Conservation (phyloP, 768 basidiomycete species). For the Nidularia pulvinata region DNA sequence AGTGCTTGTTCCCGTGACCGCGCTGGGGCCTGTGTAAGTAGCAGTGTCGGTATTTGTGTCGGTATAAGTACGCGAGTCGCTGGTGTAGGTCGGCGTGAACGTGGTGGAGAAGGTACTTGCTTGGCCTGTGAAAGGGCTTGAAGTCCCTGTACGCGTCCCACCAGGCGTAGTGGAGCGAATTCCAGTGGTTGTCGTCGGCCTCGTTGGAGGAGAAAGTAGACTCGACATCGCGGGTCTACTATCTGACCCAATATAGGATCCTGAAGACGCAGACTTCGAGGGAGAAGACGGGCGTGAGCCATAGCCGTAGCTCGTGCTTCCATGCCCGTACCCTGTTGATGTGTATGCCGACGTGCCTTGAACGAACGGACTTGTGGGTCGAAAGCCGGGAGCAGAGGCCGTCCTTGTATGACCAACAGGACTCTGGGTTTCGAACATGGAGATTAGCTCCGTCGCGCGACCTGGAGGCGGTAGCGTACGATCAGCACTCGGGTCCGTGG, state of each 20-base stretch:
- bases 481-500: slow-evolving; percentile 55
- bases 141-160: slow-evolving; percentile 12
- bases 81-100: slow-evolving; percentile 33
- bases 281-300: slow-evolving; percentile 46
- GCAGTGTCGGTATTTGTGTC: slow-evolving; percentile 22
- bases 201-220: slow-evolving; percentile 47
- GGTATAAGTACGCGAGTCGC: slow-evolving; percentile 11
- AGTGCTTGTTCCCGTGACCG: slow-evolving; percentile 29
- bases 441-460: slow-evolving; percentile 70
- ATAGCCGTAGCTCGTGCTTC: slow-evolving; percentile 29
- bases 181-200: slow-evolving; percentile 28
- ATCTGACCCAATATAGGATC: slow-evolving; percentile 33
- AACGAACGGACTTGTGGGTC: slow-evolving; percentile 34
- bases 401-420: slow-evolving; percentile 51
- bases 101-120: slow-evolving; percentile 42
- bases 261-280: slow-evolving; percentile 34
- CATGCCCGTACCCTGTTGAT: slow-evolving; percentile 25
- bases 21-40: slow-evolving; percentile 24
- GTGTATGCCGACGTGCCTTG: slow-evolving; percentile 17
- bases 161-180: slow-evolving; percentile 25
- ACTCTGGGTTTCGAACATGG: slow-evolving; percentile 59
- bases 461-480: slow-evolving; percentile 48
- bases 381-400: slow-evolving; percentile 47
- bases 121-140: slow-evolving; percentile 25
- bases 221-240: slow-evolving; percentile 31